phyloP scores from a whole-genome alignment of 345 rosid genomes.

The Angophora floribunda region DNA sequence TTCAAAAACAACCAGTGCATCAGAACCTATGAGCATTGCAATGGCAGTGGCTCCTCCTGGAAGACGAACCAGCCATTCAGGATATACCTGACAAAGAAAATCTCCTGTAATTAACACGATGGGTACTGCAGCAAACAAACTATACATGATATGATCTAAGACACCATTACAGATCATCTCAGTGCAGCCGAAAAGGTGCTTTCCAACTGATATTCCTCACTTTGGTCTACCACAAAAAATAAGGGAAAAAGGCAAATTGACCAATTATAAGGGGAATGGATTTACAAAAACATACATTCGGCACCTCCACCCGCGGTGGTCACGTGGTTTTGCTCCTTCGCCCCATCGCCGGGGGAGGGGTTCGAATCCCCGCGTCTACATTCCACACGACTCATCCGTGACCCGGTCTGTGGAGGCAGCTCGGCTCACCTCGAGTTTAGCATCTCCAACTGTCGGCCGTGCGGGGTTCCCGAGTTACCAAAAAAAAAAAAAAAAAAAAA shows the following conservation, averaged over 20 bases:
- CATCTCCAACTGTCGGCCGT: too few relatives aligned
- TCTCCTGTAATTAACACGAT: not conserved
- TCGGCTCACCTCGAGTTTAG: too few relatives aligned
- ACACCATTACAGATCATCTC: not conserved
- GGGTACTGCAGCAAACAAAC: not conserved
- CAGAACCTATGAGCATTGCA: conserved; percentile 88
- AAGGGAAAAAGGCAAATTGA: not conserved
- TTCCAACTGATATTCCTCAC: not conserved
- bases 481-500: too few relatives aligned
- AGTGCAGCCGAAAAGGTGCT: not conserved
- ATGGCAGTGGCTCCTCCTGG: conserved; percentile 99
- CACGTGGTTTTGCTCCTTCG: too few relatives aligned
- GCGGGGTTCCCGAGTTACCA: too few relatives aligned
- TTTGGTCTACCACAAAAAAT: not conserved
- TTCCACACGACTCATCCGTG: too few relatives aligned
- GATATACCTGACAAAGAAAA: conserved; percentile 69
- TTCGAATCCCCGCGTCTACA: too few relatives aligned
- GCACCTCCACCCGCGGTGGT: too few relatives aligned
- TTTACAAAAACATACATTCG: not conserved
- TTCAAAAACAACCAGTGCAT: conserved; percentile 87
- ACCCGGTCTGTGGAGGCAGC: too few relatives aligned
- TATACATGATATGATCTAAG: not conserved
- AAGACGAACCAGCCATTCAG: conserved; percentile 97
- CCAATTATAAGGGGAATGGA: not conserved
- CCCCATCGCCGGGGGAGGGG: too few relatives aligned